These are phyloP conservation scores for Herpetospermum pedunculosum DNA, from an alignment of 306 rosid species.

Conservation along the genomic window DNA sequence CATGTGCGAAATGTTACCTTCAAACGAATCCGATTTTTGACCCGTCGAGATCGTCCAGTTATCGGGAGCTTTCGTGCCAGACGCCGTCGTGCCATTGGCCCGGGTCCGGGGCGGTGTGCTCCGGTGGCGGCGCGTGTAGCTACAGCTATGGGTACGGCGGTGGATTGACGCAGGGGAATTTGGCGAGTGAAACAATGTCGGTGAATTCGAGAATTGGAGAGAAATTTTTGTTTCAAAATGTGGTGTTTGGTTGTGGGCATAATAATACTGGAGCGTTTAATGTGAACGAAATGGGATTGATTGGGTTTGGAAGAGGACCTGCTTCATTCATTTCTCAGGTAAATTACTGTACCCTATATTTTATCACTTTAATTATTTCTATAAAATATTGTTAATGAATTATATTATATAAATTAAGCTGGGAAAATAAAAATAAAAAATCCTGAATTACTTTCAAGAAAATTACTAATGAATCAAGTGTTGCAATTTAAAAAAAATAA, in stretches of 20 bases:
- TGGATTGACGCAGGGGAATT: constrained; percentile 10
- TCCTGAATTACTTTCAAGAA: too few relatives aligned
- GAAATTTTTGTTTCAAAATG: background rate
- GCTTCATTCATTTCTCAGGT: constrained; percentile 29
- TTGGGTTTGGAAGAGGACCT: constrained; percentile 35
- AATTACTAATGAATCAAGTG: too few relatives aligned
- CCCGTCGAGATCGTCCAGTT: constrained; percentile 22
- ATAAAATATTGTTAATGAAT: too few relatives aligned
- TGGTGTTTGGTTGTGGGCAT: constrained; percentile 35
- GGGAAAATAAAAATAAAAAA: too few relatives aligned
- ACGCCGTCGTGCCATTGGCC: background rate
- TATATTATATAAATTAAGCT: too few relatives aligned
- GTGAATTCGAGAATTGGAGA: constrained; percentile 14
- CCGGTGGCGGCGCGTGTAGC: background rate
- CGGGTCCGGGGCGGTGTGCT: background rate
- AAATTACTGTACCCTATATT: too few relatives aligned
- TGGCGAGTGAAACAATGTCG: constrained; percentile 35
- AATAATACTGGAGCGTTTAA: constrained; percentile 7
- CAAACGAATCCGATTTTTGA: constrained; percentile 31
- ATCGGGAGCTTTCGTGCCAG: constrained; percentile 4
- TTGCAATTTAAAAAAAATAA: too few relatives aligned
- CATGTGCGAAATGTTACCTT: constrained; percentile 28
- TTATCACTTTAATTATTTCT: too few relatives aligned
- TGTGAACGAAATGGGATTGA: constrained; percentile 22
- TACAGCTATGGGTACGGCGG: constrained; percentile 21